Evolutionary conservation across 495 filamentous ascomycete species (phyloP), one percentile per base, ranked within the genome.

Genomic region (Talaromyces proteolyticus): DNA sequence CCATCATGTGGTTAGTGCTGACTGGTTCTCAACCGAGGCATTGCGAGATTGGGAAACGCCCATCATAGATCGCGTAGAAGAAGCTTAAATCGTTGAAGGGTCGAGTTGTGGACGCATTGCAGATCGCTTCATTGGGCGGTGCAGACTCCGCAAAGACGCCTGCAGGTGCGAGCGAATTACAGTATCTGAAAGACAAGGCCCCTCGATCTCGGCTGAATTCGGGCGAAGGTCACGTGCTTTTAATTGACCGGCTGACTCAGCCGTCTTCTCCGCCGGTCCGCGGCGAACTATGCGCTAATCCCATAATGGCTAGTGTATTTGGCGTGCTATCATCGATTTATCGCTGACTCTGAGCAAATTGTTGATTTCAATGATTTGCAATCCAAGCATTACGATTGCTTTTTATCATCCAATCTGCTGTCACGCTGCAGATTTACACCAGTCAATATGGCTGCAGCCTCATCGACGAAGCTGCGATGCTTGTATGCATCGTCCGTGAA

Each of bases 401-500:
- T 6, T 14, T 34, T 14, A 34, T 14, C 1, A 8, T 34, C 29
- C 8, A 34, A 10, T 34, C 29, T 14, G 8, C 29, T 34, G 26
- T n/a, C n/a, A n/a, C n/a, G n/a, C 26, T 29, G 26, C 29, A 34
- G 8, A 34, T 34, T 12, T 29, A 12, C 39, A 50, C 43, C 42
- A 38, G 51, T 40, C 54, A 67, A 39, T 39, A 73, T 73, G 70
- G 65, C 70, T 43, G 58, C 60, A 46, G 58, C 60, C 43, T 59
- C 69, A 19, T 58, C 68, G 52, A 62, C 55, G 42, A 59, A 62
- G 16, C 57, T 75, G 49, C 62, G 71, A 52, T 59, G 57, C 36
- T 48, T 75, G 34, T 66, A 65, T 39, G 60, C 63, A 21, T 63
- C 65, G 24, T 54, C 57, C 21, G 18, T 49, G 47, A 36, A 49